Evolutionary conservation across 257 asterid species (phyloP), one percentile per base, ranked within the genome.

Genomic region (Parsonsia alboflavescens): DNA sequence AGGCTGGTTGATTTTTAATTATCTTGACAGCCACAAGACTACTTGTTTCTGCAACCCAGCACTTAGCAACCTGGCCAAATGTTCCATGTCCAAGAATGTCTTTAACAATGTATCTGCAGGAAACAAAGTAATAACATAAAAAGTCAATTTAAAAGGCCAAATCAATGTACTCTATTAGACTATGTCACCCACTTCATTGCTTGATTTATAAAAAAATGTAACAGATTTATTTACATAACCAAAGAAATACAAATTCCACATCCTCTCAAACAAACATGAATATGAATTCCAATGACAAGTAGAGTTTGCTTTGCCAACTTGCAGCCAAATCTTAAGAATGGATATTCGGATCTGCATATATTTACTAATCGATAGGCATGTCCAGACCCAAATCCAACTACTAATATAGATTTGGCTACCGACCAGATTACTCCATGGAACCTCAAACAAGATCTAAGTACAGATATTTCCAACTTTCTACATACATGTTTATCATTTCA

Each of bases 61-160:
- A 95, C 83, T 92, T 95, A 39, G 96, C 99, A 78, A 95, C 99
- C 89, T 95, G 99, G 70, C 99, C 99, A 83, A 95, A 95, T 69
- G 99, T 95, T 76, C 99, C 99, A 59, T 92, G 99, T 68, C 98
- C 99, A 79, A 95, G 97, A 74, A 92, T 86, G 39, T 90, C 99
- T 86, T 95, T 95, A 81, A 89, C 94, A 82, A 93, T 74, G 74
- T 95, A 95, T 86, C 99, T 95, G 89, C 73, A 83, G 69, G 84
- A 15, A 3, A 49, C 39, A 63, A 16, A 33, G 58, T 19, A 76
- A 49, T 26, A 26, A 11, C 56, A 50, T 16, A 59, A 19, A 42
- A n/a, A 7, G 0, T 5, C 70, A 44, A 21, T 45, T 58, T 0
- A 45, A 45, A 49, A 59, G 9, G 59, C 4, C 12, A 73, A 22